Evolutionary conservation across 2,329 filamentous ascomycete genomes (phyloP).

Genomic region (Cryphonectria radicalis): DNA sequence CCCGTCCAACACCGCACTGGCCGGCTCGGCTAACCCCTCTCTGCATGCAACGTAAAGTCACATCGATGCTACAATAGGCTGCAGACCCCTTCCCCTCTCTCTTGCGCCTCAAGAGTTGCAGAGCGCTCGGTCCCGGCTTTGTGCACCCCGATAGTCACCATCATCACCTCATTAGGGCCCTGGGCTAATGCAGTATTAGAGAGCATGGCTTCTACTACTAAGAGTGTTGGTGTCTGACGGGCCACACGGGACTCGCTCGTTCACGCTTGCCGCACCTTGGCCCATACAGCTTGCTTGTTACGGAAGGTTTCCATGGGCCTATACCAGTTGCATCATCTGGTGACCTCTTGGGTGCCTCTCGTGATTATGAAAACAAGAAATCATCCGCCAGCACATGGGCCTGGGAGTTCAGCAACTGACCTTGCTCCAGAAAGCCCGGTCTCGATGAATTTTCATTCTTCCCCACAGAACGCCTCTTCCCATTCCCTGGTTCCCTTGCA

Average conservation of each 20-base stretch:
- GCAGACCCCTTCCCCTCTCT: not conserved
- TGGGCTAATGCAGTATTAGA: conserved; percentile 5
- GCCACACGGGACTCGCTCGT: conserved; percentile 9
- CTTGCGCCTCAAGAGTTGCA: not conserved
- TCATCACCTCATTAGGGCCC: not conserved
- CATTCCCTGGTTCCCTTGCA: not conserved
- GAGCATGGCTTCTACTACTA: not conserved
- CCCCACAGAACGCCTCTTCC: not conserved
- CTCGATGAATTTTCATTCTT: not conserved
- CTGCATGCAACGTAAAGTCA: not conserved
- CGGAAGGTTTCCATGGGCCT: not conserved
- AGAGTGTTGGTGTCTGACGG: not conserved
- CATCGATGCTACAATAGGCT: not conserved
- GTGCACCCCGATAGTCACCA: not conserved
- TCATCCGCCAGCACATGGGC: not conserved
- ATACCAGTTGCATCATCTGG: conserved; percentile 8
- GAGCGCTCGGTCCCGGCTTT: not conserved
- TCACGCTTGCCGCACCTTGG: not conserved
- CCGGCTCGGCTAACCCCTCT: not conserved
- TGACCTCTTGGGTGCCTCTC: not conserved
- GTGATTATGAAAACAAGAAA: not conserved
- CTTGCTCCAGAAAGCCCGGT: not conserved
- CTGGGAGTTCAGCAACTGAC: conserved; percentile 3
- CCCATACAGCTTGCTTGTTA: conserved; percentile 6
- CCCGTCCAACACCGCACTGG: not conserved